Base-by-base conservation (phyloP, 2,329 filamentous ascomycete species). In the Stachybotrys chlorohalonatus region DNA sequence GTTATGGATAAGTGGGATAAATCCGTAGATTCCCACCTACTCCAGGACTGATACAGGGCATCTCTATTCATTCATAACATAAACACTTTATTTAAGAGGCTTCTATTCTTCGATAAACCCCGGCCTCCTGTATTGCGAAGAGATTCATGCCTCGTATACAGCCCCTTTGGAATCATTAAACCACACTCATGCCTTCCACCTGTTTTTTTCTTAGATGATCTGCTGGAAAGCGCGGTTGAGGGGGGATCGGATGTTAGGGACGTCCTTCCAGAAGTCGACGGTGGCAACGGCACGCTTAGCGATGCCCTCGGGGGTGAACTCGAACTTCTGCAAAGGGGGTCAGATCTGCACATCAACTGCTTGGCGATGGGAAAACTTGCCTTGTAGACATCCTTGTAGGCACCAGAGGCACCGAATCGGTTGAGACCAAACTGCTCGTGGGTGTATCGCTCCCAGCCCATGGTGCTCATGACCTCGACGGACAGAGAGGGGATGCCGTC, bases 401-500 rank as follows among this genome's bases (percentile, higher is more conserved):
- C 87, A 68, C 93, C 94, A 55, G 90, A 95, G 63, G 93, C 93
- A 85, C 94, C 94, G 75, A 99, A 99, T 72, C 94, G 85, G 87
- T 99, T 99, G 63, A 99, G 85, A 72, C 94, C 94, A 69, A 99
- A 99, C 80, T 99, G 94, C 85, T 99, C 94, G 78, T 99, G 93
- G 57, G 91, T 89, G 80, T 97, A 99, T 75, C 93, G 89, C 84
- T 97, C 92, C 94, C 94, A 99, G 65, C 94, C 94, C 76, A 96
- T 86, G 64, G 94, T 99, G 75, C 83, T 88, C 89, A 96, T 95
- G 73, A 91, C 92, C 82, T 99, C 94, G 64, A 99, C 89, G 55
- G 89, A 95, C 74, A 99, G 75, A 59, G 91, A 84, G 63, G 94
- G 93, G 71, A 96, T 93, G 63, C 92, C 92, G 71, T 96, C 91